Evolutionary conservation across 148 eudicot species (phyloP).

Genomic region (Rhododendron ovatum): DNA sequence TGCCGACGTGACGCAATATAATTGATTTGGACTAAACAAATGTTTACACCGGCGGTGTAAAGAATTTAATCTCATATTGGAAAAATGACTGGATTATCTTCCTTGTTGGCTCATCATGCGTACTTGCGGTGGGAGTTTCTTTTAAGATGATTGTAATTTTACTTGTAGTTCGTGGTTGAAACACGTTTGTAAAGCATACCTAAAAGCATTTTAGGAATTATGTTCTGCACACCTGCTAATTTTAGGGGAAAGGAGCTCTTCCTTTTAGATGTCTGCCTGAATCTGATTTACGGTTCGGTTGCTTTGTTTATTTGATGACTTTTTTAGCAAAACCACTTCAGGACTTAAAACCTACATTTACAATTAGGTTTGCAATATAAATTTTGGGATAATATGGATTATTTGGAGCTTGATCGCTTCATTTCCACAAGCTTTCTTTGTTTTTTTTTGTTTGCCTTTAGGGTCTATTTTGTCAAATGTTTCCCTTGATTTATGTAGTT

Average conservation of each 20-base stretch:
- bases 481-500: background rate
- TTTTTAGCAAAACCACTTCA: background rate
- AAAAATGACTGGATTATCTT: background rate
- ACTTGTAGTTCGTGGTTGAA: background rate
- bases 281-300: background rate
- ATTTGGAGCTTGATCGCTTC: background rate
- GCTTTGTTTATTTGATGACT: background rate
- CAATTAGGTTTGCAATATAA: background rate
- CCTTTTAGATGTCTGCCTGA: background rate
- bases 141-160: background rate
- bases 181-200: background rate
- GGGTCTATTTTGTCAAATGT: background rate
- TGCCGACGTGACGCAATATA: no score
- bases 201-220: background rate
- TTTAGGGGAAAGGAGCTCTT: background rate
- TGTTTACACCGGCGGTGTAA: no score
- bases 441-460: background rate
- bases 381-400: background rate
- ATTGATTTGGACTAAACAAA: no score
- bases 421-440: background rate
- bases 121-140: background rate
- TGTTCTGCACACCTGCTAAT: background rate
- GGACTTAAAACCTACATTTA: background rate
- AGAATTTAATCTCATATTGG: background rate
- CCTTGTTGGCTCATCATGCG: background rate